phyloP scores from a whole-genome alignment of 1,284 basidiomycete genomes.

The Cerioporus squamosus region DNA sequence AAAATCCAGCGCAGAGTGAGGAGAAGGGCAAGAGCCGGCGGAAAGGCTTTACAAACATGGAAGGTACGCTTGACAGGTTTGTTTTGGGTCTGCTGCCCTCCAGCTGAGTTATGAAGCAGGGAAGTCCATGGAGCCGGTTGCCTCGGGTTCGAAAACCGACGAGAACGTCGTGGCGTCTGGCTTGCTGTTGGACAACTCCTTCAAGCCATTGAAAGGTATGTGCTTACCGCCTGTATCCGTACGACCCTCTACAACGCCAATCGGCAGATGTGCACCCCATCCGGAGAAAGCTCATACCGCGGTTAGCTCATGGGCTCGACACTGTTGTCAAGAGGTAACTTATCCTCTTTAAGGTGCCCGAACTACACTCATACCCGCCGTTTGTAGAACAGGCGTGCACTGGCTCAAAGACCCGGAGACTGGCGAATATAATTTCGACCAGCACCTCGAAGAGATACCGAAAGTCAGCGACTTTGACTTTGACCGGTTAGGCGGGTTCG shows the following conservation, averaged over 20 bases:
- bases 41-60: neutral
- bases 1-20: no score
- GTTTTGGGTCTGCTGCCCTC: no score
- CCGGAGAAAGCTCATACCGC: conserved; percentile 64
- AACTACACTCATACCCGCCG: neutral
- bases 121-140: neutral
- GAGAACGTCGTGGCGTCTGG: neutral
- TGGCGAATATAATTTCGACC: conserved; percentile 85
- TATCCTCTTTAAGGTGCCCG: no score
- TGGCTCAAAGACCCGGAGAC: conserved; percentile 90
- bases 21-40: neutral
- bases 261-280: conserved; percentile 38
- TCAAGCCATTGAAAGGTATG: conserved; percentile 16
- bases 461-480: conserved; percentile 92
- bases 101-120: neutral
- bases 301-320: conserved; percentile 78
- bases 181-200: neutral
- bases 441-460: conserved; percentile 74
- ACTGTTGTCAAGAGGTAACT: conserved; percentile 85
- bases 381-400: conserved; percentile 84
- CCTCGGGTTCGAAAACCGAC: neutral
- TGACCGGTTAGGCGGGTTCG: conserved; percentile 76
- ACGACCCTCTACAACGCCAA: neutral
- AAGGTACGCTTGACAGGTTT: neutral
- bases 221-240: neutral